These are phyloP conservation scores for Ophiostoma montium DNA, from an alignment of 2,329 filamentous ascomycete genomes.

Conservation along the genomic window DNA sequence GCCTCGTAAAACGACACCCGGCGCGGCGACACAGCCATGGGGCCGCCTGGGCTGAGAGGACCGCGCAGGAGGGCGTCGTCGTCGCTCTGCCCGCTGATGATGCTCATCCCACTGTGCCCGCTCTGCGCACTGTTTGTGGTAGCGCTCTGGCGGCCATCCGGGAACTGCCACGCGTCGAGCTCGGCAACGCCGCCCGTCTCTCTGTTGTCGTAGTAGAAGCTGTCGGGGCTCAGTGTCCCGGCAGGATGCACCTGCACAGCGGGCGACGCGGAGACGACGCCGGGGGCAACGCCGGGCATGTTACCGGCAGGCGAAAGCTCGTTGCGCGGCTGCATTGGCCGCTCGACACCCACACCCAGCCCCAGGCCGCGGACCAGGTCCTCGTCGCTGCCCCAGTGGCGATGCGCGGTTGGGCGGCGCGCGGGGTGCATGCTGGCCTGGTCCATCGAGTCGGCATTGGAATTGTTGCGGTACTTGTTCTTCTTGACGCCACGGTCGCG, in stretches of 20 bases:
- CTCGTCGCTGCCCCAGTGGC: constrained; percentile 79
- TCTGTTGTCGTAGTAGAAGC: neutral
- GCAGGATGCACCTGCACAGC: constrained; percentile 3
- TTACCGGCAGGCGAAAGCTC: constrained; percentile 14
- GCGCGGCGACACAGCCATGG: constrained; percentile 30
- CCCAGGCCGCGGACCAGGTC: constrained; percentile 74
- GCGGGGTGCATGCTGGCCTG: constrained; percentile 23
- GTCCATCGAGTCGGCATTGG: constrained; percentile 49
- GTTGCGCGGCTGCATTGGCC: constrained; percentile 26
- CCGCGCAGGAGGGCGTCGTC: constrained; percentile 31
- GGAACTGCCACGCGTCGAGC: constrained; percentile 34
- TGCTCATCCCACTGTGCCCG: constrained; percentile 17
- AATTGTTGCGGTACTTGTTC: constrained; percentile 58
- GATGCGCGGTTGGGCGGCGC: constrained; percentile 37
- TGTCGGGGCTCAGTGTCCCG: constrained; percentile 8
- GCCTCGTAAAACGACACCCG: constrained; percentile 75
- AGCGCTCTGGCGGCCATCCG: constrained; percentile 22
- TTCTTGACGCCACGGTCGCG: constrained; percentile 86
- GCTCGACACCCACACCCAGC: constrained; percentile 44
- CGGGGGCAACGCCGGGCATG: neutral
- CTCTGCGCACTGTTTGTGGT: constrained; percentile 19
- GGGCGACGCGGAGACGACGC: neutral
- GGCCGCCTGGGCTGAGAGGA: constrained; percentile 22
- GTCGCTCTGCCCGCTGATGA: constrained; percentile 22
- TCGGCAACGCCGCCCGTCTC: constrained; percentile 17